Percentiles rank a stretch among this genome's conserved stretches.
phyloP scores from a whole-genome alignment of 495 filamentous ascomycete species.

The Friedmanniomyces endolithicus region DNA sequence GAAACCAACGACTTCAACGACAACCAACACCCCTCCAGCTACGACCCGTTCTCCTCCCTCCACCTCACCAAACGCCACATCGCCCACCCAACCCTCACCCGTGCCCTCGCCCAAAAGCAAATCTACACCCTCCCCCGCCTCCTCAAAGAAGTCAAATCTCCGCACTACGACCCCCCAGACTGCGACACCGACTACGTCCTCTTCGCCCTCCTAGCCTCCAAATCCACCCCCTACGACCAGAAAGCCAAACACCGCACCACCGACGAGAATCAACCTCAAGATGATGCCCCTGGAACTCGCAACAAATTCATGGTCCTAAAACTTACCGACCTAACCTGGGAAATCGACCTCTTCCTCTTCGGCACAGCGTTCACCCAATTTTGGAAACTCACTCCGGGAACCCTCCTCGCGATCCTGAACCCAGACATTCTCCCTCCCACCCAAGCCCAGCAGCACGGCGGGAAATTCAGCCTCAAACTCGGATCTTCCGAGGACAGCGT shows the following conservation, averaged over 20 bases:
- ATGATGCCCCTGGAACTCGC: slow-evolving; percentile 33
- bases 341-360: slow-evolving; percentile 84
- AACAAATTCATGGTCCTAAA: slow-evolving; percentile 81
- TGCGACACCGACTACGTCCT: slow-evolving; percentile 77
- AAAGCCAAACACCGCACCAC: slow-evolving; percentile 36
- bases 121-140: slow-evolving; percentile 70
- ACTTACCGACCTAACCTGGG: slow-evolving; percentile 80
- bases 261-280: slow-evolving; percentile 27
- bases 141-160: slow-evolving; percentile 65
- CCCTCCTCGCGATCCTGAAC: slow-evolving; percentile 85
- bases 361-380: slow-evolving; percentile 78
- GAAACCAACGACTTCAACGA: neutral
- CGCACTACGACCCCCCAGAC: slow-evolving; percentile 74
- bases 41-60: slow-evolving; percentile 74
- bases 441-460: slow-evolving; percentile 43
- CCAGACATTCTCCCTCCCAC: slow-evolving; percentile 74
- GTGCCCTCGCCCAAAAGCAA: slow-evolving; percentile 63
- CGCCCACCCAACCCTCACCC: slow-evolving; percentile 62
- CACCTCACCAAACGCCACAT: slow-evolving; percentile 80
- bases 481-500: slow-evolving; percentile 75
- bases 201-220: slow-evolving; percentile 73
- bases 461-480: slow-evolving; percentile 70
- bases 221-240: slow-evolving; percentile 65
- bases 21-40: slow-evolving; percentile 24
- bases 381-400: slow-evolving; percentile 79